Percentiles rank a stretch among this genome's conserved stretches.
These are phyloP conservation scores for Backusella mclennaniae DNA, from an alignment of 192 early-diverging fungal species.

Conservation along the genomic window DNA sequence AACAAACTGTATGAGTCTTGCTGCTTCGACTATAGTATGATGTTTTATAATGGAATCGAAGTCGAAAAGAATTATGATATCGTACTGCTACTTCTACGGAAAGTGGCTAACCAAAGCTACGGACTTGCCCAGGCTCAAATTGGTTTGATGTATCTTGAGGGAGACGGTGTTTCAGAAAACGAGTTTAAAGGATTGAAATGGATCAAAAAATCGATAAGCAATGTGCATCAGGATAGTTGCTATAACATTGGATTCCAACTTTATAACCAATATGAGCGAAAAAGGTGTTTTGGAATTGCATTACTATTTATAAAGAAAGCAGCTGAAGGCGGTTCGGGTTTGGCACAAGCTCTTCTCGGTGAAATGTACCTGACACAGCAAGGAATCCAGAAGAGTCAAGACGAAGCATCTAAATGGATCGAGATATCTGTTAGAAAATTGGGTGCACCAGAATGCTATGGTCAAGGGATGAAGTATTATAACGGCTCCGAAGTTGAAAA, in stretches of 20 bases:
- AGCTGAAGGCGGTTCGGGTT: neutral
- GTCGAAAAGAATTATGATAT: neutral
- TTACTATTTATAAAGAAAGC: neutral
- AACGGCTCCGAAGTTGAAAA: too few species aligned
- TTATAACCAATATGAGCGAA: neutral
- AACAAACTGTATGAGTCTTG: neutral
- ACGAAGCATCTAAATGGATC: too few species aligned
- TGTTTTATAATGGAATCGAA: neutral
- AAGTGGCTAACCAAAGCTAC: neutral
- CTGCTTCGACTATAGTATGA: neutral
- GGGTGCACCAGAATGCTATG: too few species aligned
- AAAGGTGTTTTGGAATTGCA: neutral
- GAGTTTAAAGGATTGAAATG: neutral
- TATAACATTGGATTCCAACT: neutral
- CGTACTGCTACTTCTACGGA: neutral
- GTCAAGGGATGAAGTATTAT: too few species aligned
- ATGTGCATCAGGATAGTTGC: accelerated
- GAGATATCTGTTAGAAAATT: too few species aligned
- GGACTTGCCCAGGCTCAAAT: neutral
- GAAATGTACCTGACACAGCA: neutral
- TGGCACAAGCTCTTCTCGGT: neutral
- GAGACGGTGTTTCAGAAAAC: neutral
- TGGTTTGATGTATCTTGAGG: neutral
- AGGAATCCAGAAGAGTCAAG: too few species aligned
- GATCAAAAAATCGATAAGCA: neutral